phyloP scores from a whole-genome alignment of 768 basidiomycete species.

The Tulasnella sp. region DNA sequence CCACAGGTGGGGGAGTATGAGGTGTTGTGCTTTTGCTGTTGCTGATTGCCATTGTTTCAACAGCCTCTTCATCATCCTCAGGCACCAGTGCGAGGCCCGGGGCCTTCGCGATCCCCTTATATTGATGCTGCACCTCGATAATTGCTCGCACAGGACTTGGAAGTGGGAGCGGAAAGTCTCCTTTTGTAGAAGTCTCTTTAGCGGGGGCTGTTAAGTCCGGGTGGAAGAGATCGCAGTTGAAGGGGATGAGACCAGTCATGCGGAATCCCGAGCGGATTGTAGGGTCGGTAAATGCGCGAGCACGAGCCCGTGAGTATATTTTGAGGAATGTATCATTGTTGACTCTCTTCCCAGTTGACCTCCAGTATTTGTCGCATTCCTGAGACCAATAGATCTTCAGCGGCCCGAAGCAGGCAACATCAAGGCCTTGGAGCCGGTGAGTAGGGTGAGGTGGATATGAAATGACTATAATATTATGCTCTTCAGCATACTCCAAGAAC shows the following conservation, averaged over 20 bases:
- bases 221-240: background rate
- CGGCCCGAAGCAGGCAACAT: slow-evolving; percentile 26
- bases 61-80: background rate
- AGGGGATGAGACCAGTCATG: background rate
- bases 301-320: slow-evolving; percentile 32
- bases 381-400: slow-evolving; percentile 37
- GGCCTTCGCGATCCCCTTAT: background rate
- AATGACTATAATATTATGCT: slow-evolving; percentile 41
- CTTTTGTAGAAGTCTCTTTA: background rate
- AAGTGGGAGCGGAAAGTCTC: background rate
- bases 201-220: background rate
- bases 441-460: slow-evolving; percentile 48
- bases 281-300: background rate
- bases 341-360: slow-evolving; percentile 31
- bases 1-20: background rate
- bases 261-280: background rate
- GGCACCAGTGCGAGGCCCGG: background rate
- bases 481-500: slow-evolving; percentile 36
- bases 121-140: background rate
- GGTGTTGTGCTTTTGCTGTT: background rate
- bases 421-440: slow-evolving; percentile 34
- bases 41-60: background rate
- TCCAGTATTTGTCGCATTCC: slow-evolving; percentile 35
- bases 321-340: slow-evolving; percentile 41
- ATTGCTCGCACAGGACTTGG: background rate